These are phyloP conservation scores for Aspergillus glaucus DNA, from an alignment of 2,329 filamentous ascomycete species.

Conservation along the genomic window DNA sequence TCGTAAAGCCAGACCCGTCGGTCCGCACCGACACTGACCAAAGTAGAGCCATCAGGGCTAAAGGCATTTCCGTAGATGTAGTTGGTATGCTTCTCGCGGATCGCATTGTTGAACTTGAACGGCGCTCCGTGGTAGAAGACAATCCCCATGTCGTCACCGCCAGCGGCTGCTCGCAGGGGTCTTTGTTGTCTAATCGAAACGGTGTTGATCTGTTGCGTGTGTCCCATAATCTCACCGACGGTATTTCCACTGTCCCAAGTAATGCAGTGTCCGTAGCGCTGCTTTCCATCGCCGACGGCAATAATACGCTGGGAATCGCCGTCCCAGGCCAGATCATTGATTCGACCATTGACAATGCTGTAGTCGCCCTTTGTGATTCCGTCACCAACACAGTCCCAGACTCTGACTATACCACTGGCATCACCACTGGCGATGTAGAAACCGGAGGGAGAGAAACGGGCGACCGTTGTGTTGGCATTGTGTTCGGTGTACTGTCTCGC, in stretches of 20 bases:
- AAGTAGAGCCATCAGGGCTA: slow-evolving; percentile 72
- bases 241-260: slow-evolving; percentile 94
- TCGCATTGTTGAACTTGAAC: slow-evolving; percentile 90
- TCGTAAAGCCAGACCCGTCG: slow-evolving; percentile 90
- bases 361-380: slow-evolving; percentile 92
- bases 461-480: slow-evolving; percentile 81
- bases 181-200: slow-evolving; percentile 85
- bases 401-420: slow-evolving; percentile 71
- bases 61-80: slow-evolving; percentile 86
- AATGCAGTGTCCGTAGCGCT: slow-evolving; percentile 89
- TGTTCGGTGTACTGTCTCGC: slow-evolving; percentile 90
- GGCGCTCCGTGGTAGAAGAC: slow-evolving; percentile 92
- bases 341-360: slow-evolving; percentile 84
- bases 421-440: slow-evolving; percentile 95
- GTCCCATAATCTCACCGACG: slow-evolving; percentile 87
- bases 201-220: slow-evolving; percentile 83
- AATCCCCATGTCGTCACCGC: slow-evolving; percentile 79
- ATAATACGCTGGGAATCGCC: slow-evolving; percentile 95
- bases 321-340: slow-evolving; percentile 97
- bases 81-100: slow-evolving; percentile 71
- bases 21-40: slow-evolving; percentile 91
- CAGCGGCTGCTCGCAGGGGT: slow-evolving; percentile 85
- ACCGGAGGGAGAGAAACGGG: slow-evolving; percentile 86
- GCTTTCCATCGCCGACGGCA: slow-evolving; percentile 89
- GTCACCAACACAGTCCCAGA: slow-evolving; percentile 85